Conservation (phyloP, 495 filamentous ascomycete genomes). For the Xylaria cubensis region DNA sequence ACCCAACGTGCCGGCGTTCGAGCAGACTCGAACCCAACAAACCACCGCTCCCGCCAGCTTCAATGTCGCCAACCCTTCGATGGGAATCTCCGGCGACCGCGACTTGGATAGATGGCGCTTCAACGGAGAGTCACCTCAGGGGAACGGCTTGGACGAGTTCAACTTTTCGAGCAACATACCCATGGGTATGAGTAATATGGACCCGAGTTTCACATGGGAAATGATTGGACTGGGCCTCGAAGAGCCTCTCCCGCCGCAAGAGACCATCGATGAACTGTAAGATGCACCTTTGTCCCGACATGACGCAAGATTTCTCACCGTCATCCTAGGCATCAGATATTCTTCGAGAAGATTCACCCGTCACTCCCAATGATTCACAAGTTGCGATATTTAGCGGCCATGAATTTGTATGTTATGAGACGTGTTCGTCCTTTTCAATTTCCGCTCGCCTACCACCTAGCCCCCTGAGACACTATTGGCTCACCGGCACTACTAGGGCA, state of each 20-base stretch:
- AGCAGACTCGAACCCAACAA: slow-evolving; percentile 43
- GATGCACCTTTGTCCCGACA: slow-evolving; percentile 40
- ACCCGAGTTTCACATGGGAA: slow-evolving; percentile 75
- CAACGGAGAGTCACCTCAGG: slow-evolving; percentile 57
- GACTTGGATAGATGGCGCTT: slow-evolving; percentile 61
- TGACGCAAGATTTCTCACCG: slow-evolving; percentile 28
- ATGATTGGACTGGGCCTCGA: slow-evolving; percentile 94
- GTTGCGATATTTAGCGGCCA: slow-evolving; percentile 79
- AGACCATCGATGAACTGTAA: slow-evolving; percentile 90
- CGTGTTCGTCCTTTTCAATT: neutral
- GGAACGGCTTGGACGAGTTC: slow-evolving; percentile 52
- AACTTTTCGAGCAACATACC: slow-evolving; percentile 56
- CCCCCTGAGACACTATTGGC: slow-evolving; percentile 15
- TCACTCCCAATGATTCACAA: slow-evolving; percentile 88
- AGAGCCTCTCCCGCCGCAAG: slow-evolving; percentile 86
- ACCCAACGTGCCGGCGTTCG: slow-evolving; percentile 39
- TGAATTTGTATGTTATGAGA: slow-evolving; percentile 68
- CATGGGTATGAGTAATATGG: slow-evolving; percentile 52
- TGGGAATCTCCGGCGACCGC: slow-evolving; percentile 49
- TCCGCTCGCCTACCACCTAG: neutral
- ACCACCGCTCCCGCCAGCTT: slow-evolving; percentile 51
- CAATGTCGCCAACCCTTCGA: slow-evolving; percentile 51
- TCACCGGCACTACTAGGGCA: slow-evolving; percentile 52
- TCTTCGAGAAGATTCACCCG: slow-evolving; percentile 89
- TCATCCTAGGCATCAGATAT: slow-evolving; percentile 73